Conservation (phyloP, 805 yeast genomes). For the Candida silvicultrix region DNA sequence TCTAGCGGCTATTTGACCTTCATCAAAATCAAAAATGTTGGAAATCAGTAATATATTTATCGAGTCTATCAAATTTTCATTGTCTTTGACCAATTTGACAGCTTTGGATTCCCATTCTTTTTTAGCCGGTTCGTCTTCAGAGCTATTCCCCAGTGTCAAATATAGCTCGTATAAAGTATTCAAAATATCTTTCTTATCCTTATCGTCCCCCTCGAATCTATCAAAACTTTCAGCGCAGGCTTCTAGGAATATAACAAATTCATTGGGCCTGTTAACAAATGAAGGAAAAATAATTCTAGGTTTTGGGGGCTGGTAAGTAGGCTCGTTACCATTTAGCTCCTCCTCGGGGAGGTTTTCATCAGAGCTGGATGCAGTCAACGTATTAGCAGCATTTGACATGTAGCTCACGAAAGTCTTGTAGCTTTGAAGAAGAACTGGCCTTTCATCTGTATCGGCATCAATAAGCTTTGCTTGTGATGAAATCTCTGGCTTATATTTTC, state of each 20-base stretch:
- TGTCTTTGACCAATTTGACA: conserved; percentile 36
- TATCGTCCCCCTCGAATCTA: conserved; percentile 57
- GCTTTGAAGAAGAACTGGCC: conserved; percentile 34
- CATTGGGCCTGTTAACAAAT: conserved; percentile 78
- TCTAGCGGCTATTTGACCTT: conserved; percentile 36
- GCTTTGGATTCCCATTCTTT: conserved; percentile 67
- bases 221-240: conserved; percentile 82
- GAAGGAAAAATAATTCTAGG: conserved; percentile 85
- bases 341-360: conserved; percentile 10
- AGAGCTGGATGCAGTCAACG: conserved; percentile 13
- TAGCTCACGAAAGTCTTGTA: conserved; percentile 54
- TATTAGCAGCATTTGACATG: conserved; percentile 30
- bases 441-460: conserved; percentile 2
- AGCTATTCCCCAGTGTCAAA: conserved; percentile 45
- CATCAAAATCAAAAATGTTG: conserved; percentile 40
- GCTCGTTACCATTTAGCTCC: conserved; percentile 22
- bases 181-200: conserved; percentile 67
- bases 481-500: conserved; percentile 54
- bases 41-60: conserved; percentile 40
- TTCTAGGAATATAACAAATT: conserved; percentile 87
- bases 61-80: conserved; percentile 46
- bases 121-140: conserved; percentile 29
- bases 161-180: conserved; percentile 82
- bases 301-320: conserved; percentile 86
- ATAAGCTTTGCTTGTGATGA: neutral